phyloP scores from a whole-genome alignment of 257 asterid genomes.

The Ajuga chamaepitys region DNA sequence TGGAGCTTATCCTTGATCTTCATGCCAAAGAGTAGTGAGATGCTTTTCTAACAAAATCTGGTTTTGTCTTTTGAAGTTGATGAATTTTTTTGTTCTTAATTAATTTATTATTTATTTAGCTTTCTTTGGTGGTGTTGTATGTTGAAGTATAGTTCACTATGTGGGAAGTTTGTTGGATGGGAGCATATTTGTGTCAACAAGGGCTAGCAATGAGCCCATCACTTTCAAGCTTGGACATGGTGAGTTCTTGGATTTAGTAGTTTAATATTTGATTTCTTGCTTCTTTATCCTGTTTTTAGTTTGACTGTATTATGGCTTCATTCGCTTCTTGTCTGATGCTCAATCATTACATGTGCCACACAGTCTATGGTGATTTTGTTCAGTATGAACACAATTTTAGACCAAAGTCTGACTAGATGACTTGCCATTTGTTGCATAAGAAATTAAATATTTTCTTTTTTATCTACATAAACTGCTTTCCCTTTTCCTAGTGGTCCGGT shows the following conservation, averaged over 20 bases:
- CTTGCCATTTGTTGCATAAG: not conserved
- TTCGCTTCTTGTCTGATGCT: not conserved
- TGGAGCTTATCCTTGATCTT: not conserved
- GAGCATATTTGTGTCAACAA: slow-evolving; percentile 39
- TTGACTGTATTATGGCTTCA: not conserved
- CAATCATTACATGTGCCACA: not conserved
- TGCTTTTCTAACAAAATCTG: not conserved
- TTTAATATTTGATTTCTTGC: not conserved
- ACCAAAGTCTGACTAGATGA: not conserved
- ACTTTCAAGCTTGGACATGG: slow-evolving; percentile 57
- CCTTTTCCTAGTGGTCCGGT: not conserved
- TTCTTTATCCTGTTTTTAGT: not conserved
- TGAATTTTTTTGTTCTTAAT: not conserved
- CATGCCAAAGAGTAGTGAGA: not conserved
- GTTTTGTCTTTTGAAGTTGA: not conserved
- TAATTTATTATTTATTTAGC: not conserved
- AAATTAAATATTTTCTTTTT: not conserved
- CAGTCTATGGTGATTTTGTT: not conserved
- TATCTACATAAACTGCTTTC: not conserved
- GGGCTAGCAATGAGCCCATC: slow-evolving; percentile 32
- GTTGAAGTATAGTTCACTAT: slow-evolving; percentile 46
- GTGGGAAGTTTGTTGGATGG: slow-evolving; percentile 53
- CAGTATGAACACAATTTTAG: not conserved
- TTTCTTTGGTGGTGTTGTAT: slow-evolving; percentile 4
- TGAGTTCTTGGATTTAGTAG: slow-evolving; percentile 18